A percentile compares a stretch with the other conserved stretches of the same genome.
Evolutionary conservation across 1,284 basidiomycete genomes (phyloP).

Genomic region (Cerioporus squamosus): DNA sequence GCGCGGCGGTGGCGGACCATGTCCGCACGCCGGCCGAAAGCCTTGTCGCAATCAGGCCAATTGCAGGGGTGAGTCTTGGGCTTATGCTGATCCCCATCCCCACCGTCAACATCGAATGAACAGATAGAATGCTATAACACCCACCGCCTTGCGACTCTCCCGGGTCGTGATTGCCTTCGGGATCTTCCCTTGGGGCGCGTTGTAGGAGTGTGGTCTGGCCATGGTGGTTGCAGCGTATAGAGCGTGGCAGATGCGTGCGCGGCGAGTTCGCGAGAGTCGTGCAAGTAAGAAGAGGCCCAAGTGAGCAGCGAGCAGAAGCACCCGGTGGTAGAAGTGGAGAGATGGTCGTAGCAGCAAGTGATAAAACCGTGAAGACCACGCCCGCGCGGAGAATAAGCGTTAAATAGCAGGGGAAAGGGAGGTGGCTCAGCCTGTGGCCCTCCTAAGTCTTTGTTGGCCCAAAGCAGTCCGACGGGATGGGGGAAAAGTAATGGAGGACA

Average conservation of each 20-base stretch:
- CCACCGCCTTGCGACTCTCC: neutral
- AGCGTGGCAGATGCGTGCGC: neutral
- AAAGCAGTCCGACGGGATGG: neutral
- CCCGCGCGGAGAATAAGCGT: constrained; percentile 19
- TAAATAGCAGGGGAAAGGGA: constrained; percentile 15
- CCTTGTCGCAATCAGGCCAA: constrained; percentile 44
- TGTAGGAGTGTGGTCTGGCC: neutral
- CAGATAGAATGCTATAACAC: neutral
- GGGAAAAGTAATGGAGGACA: constrained; percentile 9
- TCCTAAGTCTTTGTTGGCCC: constrained; percentile 12
- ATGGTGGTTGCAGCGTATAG: neutral
- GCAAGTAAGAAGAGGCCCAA: neutral
- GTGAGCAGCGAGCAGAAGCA: neutral
- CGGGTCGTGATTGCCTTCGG: too few species aligned
- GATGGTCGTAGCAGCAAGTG: neutral
- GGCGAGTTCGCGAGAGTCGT: neutral
- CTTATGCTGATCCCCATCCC: neutral
- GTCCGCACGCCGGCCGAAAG: constrained; percentile 57
- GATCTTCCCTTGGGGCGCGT: too few species aligned
- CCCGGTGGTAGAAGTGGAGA: neutral
- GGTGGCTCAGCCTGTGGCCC: constrained; percentile 18
- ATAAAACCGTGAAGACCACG: constrained; percentile 11
- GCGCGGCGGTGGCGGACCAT: constrained; percentile 38
- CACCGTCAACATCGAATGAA: neutral
- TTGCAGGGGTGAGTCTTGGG: constrained; percentile 15